Evolutionary conservation across 805 yeast species (phyloP).

Genomic region (Ogataea dorogensis): DNA sequence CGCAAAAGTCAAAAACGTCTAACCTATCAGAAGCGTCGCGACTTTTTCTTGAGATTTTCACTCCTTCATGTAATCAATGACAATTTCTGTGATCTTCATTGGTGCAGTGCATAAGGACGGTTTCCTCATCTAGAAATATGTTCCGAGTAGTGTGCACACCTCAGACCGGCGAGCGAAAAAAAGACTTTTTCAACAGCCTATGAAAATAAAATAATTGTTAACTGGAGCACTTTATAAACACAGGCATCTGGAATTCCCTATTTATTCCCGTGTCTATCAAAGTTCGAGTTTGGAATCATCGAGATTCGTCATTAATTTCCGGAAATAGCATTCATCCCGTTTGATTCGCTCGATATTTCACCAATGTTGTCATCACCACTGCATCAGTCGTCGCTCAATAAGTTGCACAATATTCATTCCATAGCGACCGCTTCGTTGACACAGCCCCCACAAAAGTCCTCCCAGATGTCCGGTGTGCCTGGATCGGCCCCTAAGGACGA

Average conservation of each 20-base stretch:
- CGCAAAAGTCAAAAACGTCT: not conserved
- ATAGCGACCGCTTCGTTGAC: conserved; percentile 11
- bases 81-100: conserved; percentile 4
- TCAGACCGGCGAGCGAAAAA: conserved; percentile 8
- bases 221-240: conserved; percentile 3
- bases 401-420: conserved; percentile 19
- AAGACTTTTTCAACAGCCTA: conserved; percentile 10
- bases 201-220: conserved; percentile 10
- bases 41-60: too few relatives aligned
- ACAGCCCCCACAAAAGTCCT: conserved; percentile 7
- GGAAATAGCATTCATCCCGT: not conserved
- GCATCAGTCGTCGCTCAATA: conserved; percentile 18
- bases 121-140: conserved; percentile 6
- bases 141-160: conserved; percentile 7
- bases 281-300: conserved; percentile 1
- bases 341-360: conserved; percentile 1
- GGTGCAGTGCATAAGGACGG: conserved; percentile 4
- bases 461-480: conserved; percentile 2
- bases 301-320: not conserved
- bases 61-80: too few relatives aligned
- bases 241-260: conserved; percentile 1
- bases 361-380: conserved; percentile 25
- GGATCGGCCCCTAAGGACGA: conserved; percentile 4
- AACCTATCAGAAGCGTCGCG: not conserved
- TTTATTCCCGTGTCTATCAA: not conserved